These are phyloP conservation scores for Saksenaea oblongispora DNA, from an alignment of 371 early-diverging fungal species.

Conservation along the genomic window DNA sequence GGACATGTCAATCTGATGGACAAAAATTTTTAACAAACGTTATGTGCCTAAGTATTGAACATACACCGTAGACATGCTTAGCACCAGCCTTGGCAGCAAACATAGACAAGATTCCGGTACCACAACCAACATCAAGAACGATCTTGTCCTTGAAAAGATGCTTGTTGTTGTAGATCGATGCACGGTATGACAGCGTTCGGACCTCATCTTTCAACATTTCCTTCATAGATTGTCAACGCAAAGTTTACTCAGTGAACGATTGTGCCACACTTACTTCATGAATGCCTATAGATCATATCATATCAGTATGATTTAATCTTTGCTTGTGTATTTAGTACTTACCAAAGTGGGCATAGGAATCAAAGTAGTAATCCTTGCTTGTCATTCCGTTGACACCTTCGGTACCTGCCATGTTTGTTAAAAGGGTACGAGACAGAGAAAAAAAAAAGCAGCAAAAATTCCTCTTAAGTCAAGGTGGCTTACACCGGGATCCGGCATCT, in stretches of 20 bases:
- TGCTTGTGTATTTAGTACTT: constrained; percentile 25
- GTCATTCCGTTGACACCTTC: constrained; percentile 46
- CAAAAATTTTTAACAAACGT: not conserved
- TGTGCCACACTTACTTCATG: constrained; percentile 42
- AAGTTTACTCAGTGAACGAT: not conserved
- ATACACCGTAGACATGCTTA: constrained; percentile 87
- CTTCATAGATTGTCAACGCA: constrained; percentile 28
- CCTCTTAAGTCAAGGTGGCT: not conserved
- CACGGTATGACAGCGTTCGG: constrained; percentile 93
- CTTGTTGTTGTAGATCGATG: constrained; percentile 91
- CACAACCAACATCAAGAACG: constrained; percentile 97
- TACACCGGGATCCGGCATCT: too few species aligned
- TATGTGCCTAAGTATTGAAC: constrained; percentile 9
- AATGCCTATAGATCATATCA: constrained; percentile 40
- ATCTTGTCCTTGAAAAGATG: constrained; percentile 95
- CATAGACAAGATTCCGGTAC: constrained; percentile 94
- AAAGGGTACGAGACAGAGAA: constrained; percentile 1
- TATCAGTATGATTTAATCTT: not conserved
- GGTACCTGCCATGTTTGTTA: constrained; percentile 12
- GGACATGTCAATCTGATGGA: constrained; percentile 87
- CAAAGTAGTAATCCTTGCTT: constrained; percentile 95
- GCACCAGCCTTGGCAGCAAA: constrained; percentile 94
- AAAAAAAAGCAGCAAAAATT: not conserved
- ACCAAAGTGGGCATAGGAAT: constrained; percentile 95
- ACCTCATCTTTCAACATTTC: constrained; percentile 96